phyloP scores from a whole-genome alignment of 2,329 filamentous ascomycete species.

The Aspergillus pseudoglaucus region DNA sequence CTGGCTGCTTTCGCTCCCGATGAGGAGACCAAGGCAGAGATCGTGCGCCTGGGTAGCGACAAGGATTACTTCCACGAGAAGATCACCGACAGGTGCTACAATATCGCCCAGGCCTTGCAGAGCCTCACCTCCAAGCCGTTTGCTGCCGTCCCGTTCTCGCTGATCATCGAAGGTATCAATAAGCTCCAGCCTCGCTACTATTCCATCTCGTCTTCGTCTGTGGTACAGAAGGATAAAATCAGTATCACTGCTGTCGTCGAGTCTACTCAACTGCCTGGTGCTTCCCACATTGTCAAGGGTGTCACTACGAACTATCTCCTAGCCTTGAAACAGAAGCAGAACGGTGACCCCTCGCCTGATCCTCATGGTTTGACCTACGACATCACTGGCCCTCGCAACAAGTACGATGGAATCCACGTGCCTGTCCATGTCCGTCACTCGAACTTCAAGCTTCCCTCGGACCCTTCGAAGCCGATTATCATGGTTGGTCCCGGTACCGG shows the following conservation, averaged over 20 bases:
- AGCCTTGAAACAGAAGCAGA: slow-evolving; percentile 93
- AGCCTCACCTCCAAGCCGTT: slow-evolving; percentile 69
- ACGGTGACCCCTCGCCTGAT: slow-evolving; percentile 73
- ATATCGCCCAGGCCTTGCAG: slow-evolving; percentile 79
- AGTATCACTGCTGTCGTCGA: slow-evolving; percentile 94
- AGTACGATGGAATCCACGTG: slow-evolving; percentile 91
- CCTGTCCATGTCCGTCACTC: slow-evolving; percentile 95
- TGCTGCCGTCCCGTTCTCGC: slow-evolving; percentile 82
- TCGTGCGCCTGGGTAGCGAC: slow-evolving; percentile 81
- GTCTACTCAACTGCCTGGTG: slow-evolving; percentile 68
- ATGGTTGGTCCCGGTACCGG: slow-evolving; percentile 95
- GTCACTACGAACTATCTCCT: slow-evolving; percentile 96
- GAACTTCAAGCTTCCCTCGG: slow-evolving; percentile 97
- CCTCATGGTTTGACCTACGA: slow-evolving; percentile 80
- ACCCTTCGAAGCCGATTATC: slow-evolving; percentile 88
- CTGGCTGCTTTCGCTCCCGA: slow-evolving; percentile 84
- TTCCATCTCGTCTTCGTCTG: slow-evolving; percentile 94
- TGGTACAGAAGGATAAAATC: slow-evolving; percentile 90
- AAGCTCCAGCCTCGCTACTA: slow-evolving; percentile 98
- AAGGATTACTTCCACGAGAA: slow-evolving; percentile 93
- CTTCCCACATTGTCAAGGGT: slow-evolving; percentile 75
- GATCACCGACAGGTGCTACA: slow-evolving; percentile 73
- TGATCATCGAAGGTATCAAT: slow-evolving; percentile 85
- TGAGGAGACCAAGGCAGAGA: slow-evolving; percentile 76
- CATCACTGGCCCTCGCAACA: slow-evolving; percentile 84